Conservation (phyloP, 2,329 filamentous ascomycete species). For the Trichoderma citrinoviride region DNA sequence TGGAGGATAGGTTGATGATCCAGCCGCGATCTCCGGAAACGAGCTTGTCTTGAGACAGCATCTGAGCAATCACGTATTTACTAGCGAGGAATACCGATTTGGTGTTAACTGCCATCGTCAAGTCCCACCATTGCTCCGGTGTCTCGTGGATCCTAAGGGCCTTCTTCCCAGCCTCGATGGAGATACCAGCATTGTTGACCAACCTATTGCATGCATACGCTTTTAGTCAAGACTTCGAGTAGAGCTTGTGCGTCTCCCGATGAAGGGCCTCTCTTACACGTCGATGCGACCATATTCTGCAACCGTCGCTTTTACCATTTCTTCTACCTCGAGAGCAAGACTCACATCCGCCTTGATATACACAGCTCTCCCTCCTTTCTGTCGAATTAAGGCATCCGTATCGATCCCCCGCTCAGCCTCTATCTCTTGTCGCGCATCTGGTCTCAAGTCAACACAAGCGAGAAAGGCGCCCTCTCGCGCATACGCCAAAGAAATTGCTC, state of each 20-base stretch:
- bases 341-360: slow-evolving; percentile 47
- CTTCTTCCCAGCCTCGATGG: slow-evolving; percentile 34
- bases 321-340: slow-evolving; percentile 36
- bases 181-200: slow-evolving; percentile 45
- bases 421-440: slow-evolving; percentile 29
- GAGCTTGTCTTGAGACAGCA: slow-evolving; percentile 47
- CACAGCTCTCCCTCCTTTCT: slow-evolving; percentile 36
- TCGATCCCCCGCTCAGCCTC: slow-evolving; percentile 29
- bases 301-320: slow-evolving; percentile 31
- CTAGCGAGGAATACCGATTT: slow-evolving; percentile 41
- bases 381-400: slow-evolving; percentile 41
- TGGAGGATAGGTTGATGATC: slow-evolving; percentile 49
- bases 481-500: slow-evolving; percentile 45
- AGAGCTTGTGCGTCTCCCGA: too few relatives aligned
- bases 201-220: slow-evolving; percentile 32
- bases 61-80: slow-evolving; percentile 48
- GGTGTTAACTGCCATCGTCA: slow-evolving; percentile 38
- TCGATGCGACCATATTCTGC: slow-evolving; percentile 40
- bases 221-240: too few relatives aligned
- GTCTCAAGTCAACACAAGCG: slow-evolving; percentile 42
- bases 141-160: slow-evolving; percentile 45
- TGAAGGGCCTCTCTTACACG: slow-evolving; percentile 35
- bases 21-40: slow-evolving; percentile 44
- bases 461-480: slow-evolving; percentile 41
- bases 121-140: slow-evolving; percentile 45